Conservation (phyloP, 371 early-diverging fungal species). For the Sporodiniella umbellata region DNA sequence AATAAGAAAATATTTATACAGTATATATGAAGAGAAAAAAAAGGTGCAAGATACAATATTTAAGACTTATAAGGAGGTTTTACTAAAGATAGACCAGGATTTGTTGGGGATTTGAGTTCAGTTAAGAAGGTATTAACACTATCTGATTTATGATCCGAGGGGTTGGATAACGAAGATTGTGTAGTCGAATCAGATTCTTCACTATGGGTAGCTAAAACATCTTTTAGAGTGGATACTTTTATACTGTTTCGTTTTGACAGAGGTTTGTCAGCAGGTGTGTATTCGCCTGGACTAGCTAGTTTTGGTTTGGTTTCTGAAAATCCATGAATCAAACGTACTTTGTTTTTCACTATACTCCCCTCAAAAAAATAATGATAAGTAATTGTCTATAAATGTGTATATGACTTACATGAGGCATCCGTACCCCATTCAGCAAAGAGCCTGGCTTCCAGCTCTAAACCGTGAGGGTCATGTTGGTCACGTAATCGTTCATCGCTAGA, state of each 20-base stretch:
- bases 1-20: too few relatives aligned
- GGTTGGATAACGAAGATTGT: conserved; percentile 5
- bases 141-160: too few relatives aligned
- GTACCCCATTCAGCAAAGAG: conserved; percentile 30
- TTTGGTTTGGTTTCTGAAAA: conserved; percentile 9
- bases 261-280: not conserved
- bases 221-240: conserved; percentile 44
- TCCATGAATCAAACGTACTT: conserved; percentile 2
- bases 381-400: too few relatives aligned
- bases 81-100: conserved; percentile 19
- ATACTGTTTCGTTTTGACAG: conserved; percentile 10
- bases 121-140: conserved; percentile 16
- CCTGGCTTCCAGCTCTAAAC: conserved; percentile 40
- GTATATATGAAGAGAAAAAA: too few relatives aligned
- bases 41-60: too few relatives aligned
- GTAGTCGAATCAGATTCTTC: conserved; percentile 16
- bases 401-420: not conserved
- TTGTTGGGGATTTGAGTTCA: conserved; percentile 3
- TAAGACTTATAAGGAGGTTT: conserved; percentile 22
- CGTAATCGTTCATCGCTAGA: conserved; percentile 26
- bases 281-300: conserved; percentile 19
- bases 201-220: conserved; percentile 21
- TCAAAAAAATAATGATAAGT: too few relatives aligned
- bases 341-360: conserved; percentile 14
- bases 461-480: conserved; percentile 24